Evolutionary conservation across 1,284 basidiomycete genomes (phyloP).

Genomic region (Boletus smithii): DNA sequence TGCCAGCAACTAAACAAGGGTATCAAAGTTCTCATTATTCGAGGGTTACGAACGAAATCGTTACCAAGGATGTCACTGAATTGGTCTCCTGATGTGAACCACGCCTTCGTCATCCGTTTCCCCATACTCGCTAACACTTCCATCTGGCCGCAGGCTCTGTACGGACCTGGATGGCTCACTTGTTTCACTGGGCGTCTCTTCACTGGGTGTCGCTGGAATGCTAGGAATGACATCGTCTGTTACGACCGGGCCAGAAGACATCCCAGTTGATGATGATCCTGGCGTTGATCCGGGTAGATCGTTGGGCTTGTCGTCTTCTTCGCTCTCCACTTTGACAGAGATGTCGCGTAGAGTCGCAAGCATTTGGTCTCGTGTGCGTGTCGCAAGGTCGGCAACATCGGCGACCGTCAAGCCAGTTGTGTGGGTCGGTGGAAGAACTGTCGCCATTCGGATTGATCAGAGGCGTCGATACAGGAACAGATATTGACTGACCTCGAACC

Average conservation of each 20-base stretch:
- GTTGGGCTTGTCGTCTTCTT: constrained; percentile 17
- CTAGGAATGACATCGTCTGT: constrained; percentile 9
- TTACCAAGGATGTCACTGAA: constrained; percentile 17
- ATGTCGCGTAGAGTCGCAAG: constrained; percentile 64
- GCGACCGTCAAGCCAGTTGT: constrained; percentile 65
- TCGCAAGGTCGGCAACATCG: constrained; percentile 63
- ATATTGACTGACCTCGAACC: constrained; percentile 66
- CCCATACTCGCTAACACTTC: constrained; percentile 52
- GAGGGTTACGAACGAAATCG: constrained; percentile 3
- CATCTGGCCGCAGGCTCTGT: constrained; percentile 35
- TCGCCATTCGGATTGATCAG: constrained; percentile 14
- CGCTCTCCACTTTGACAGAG: constrained; percentile 45
- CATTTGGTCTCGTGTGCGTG: constrained; percentile 71
- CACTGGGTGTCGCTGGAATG: constrained; percentile 22
- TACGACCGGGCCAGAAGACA: neutral
- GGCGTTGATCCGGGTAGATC: constrained; percentile 15
- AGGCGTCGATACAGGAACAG: constrained; percentile 2
- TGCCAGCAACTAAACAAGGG: constrained; percentile 19
- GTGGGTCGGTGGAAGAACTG: constrained; percentile 76
- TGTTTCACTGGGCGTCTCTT: constrained; percentile 31
- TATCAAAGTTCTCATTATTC: constrained; percentile 19
- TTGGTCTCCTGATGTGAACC: constrained; percentile 66
- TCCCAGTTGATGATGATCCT: constrained; percentile 7
- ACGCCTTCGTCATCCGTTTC: constrained; percentile 80
- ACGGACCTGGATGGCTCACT: constrained; percentile 27